phyloP scores from a whole-genome alignment of 164 flowering plant genomes.

The Aristolochia contorta region DNA sequence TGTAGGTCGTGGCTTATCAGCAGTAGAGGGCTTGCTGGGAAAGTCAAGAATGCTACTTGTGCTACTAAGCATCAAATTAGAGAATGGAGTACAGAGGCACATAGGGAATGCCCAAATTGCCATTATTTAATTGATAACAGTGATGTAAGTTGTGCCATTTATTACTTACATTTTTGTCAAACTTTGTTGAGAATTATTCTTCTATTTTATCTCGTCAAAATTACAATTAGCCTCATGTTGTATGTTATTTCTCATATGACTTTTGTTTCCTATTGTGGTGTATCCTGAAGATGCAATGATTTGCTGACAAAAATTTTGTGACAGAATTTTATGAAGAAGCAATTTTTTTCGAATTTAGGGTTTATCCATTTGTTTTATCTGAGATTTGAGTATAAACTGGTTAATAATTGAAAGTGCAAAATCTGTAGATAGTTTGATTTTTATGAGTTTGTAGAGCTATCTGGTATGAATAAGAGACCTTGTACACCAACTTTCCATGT shows the following conservation, averaged over 20 bases:
- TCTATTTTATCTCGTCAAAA: no score
- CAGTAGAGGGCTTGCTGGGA: constrained; percentile 51
- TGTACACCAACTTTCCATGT: no score
- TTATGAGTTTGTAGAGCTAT: no score
- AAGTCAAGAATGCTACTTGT: constrained; percentile 49
- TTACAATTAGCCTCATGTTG: no score
- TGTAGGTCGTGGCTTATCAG: constrained; percentile 73
- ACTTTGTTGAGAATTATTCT: background rate
- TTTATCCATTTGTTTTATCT: no score
- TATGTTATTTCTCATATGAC: background rate
- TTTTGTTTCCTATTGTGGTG: background rate
- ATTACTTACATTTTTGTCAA: background rate
- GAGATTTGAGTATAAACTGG: no score
- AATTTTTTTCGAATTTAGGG: no score
- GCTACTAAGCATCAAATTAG: constrained; percentile 32
- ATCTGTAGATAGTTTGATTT: no score
- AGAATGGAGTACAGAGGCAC: constrained; percentile 43
- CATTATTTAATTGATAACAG: constrained; percentile 57
- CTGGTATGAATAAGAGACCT: no score
- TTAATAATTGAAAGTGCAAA: no score
- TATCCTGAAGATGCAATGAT: background rate
- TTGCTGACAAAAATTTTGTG: no score
- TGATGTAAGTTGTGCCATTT: constrained; percentile 47
- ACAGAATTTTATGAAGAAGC: no score
- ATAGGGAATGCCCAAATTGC: constrained; percentile 76